Evolutionary conservation across 2,329 filamentous ascomycete species (phyloP), one percentile per base, ranked within the genome.

Genomic region (Grosmannia serpens): DNA sequence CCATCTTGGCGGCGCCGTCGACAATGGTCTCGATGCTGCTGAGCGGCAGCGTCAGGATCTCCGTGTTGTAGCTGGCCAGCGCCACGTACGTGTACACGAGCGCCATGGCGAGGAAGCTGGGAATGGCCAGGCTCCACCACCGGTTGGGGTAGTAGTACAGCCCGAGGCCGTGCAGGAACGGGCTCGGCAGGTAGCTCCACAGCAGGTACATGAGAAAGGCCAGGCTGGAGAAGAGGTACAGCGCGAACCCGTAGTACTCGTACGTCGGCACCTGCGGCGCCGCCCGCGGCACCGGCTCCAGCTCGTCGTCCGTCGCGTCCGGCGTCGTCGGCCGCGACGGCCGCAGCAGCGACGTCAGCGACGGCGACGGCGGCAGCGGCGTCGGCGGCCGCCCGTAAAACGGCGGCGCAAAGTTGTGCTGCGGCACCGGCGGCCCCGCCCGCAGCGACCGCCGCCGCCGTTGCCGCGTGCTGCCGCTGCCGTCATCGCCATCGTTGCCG

Each of bases 371-470:
- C 0, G 94, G 94, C 0, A 97, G 78, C 3, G 94, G 92, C 2
- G 91, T 96, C 0, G 94, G 94, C n/a, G 94, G 94, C 3, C 92
- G 85, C 63, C 95, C 95, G 77, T 99, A 99, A 77, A 97, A 97
- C 20, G 94, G 94, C 29, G 94, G 94, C 55, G 80, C 80, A 63
- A 84, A 83, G 69, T 79, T 77, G 71, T 82, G 69, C 13, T 75
- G 76, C 20, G 71, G 76, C 13, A 72, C 76, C 10, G 74, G 75
- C 4, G 73, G 73, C 9, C 71, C 70, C 10, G 24, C 24, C 24
- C 33, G 20, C 20, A 27, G 26, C 35, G 60, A 46, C 13, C 58
- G 54, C 24, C 46, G 52, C 17, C 50, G 55, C 15, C 41, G 50
- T 22, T 65, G 49, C 10, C 10, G 27, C 11, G 17, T 7, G 10